phyloP scores from a whole-genome alignment of 345 rosid species.

The Salix koriyanagi region DNA sequence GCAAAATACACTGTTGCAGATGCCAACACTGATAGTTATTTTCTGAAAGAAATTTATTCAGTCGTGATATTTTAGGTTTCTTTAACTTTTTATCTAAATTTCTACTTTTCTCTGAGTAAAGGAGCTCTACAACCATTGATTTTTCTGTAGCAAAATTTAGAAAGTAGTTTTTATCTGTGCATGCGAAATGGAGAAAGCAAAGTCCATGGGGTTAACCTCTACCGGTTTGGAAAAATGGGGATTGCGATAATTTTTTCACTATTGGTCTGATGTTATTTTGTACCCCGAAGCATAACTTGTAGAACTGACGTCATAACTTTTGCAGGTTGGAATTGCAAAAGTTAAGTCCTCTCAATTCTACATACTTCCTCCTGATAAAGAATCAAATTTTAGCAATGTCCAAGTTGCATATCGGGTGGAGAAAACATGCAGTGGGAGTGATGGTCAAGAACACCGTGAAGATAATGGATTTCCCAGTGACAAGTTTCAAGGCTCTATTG shows the following conservation, averaged over 20 bases:
- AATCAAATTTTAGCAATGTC: conserved; percentile 6
- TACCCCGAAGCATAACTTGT: background rate
- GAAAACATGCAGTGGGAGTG: background rate
- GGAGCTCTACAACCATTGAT: no score
- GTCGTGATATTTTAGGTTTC: no score
- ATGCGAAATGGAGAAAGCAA: no score
- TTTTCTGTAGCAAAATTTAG: no score
- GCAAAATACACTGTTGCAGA: no score
- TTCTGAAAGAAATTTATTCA: no score
- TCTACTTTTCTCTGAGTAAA: no score
- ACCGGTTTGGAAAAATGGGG: no score
- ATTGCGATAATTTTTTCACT: background rate
- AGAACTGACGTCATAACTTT: background rate
- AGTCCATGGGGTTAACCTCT: no score
- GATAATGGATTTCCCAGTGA: conserved; percentile 2
- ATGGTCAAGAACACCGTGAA: conserved; percentile 3
- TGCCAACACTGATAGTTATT: no score
- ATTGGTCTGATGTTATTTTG: background rate
- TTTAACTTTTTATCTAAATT: no score
- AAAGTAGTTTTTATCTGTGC: no score
- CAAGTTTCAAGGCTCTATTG: conserved; percentile 7
- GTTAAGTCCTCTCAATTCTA: conserved; percentile 15
- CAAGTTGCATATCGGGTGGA: conserved; percentile 21
- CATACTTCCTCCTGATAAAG: conserved; percentile 29
- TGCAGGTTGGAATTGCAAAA: conserved; percentile 29